A percentile compares a stretch with the other conserved stretches of the same genome.
These are phyloP conservation scores for Carex littledalei DNA, from an alignment of 176 grass and related monocot species.

Conservation along the genomic window DNA sequence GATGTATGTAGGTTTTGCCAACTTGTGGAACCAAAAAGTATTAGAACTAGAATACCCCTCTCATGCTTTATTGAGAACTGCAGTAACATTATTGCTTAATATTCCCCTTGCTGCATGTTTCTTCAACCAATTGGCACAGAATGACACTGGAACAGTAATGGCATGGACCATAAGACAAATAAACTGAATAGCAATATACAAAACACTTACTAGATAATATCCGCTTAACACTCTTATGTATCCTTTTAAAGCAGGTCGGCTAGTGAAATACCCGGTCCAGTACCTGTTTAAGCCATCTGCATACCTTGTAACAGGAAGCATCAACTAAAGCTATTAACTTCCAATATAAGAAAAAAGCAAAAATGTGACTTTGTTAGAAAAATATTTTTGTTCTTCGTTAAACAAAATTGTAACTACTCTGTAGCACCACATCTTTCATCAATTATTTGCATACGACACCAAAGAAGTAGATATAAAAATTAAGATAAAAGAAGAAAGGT, in stretches of 20 bases:
- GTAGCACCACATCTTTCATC: background rate
- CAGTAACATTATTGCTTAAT: background rate
- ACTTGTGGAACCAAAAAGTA: background rate
- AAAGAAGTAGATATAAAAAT: background rate
- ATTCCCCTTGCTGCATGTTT: background rate
- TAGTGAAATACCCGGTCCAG: conserved; percentile 97
- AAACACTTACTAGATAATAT: conserved; percentile 68
- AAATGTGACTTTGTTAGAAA: background rate
- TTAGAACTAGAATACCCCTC: background rate
- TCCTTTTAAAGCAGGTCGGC: conserved; percentile 81
- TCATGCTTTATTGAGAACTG: background rate
- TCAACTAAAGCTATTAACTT: conserved; percentile 2
- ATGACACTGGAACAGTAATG: background rate
- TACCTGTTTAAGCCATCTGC: conserved; percentile 80
- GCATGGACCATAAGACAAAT: background rate
- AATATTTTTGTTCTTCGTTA: background rate
- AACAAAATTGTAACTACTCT: background rate
- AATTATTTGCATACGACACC: background rate
- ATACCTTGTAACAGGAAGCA: conserved; percentile 62
- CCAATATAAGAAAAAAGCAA: background rate
- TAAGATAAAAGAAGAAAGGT: background rate
- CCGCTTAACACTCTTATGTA: conserved; percentile 75
- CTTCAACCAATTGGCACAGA: background rate
- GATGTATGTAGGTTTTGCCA: background rate
- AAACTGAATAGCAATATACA: background rate